These are phyloP conservation scores for Peronospora tabacina DNA, from an alignment of 352 stramenopile genomes.

Conservation along the genomic window DNA sequence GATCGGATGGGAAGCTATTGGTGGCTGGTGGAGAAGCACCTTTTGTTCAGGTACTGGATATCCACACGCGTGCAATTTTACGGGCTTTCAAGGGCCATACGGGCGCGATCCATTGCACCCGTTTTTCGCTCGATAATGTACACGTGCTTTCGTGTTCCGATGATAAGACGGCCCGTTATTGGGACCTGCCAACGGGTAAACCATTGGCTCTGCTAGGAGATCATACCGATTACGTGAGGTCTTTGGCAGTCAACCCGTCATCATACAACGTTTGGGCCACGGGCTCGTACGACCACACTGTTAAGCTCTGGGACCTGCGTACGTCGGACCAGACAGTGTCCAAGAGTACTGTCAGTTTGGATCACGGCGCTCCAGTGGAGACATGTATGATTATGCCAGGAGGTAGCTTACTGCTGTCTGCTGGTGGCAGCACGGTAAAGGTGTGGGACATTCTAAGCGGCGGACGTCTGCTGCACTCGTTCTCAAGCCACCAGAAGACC, in stretches of 20 bases:
- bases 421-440: constrained; percentile 86
- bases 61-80: constrained; percentile 74
- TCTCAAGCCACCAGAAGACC: constrained; percentile 91
- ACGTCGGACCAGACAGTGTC: constrained; percentile 56
- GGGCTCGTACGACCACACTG: constrained; percentile 89
- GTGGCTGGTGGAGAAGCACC: constrained; percentile 72
- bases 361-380: constrained; percentile 87
- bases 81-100: constrained; percentile 84
- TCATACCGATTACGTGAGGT: constrained; percentile 87
- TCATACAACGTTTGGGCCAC: constrained; percentile 81
- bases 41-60: constrained; percentile 82
- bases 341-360: constrained; percentile 47
- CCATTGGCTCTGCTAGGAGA: constrained; percentile 62
- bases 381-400: constrained; percentile 81
- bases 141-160: constrained; percentile 87
- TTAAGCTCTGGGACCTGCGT: constrained; percentile 89
- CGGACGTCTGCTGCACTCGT: constrained; percentile 78
- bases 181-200: constrained; percentile 83
- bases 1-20: constrained; percentile 83
- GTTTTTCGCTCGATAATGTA: constrained; percentile 77
- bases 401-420: constrained; percentile 74
- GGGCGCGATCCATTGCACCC: constrained; percentile 60
- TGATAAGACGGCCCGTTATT: constrained; percentile 85
- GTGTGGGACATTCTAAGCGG: constrained; percentile 90
- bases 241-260: constrained; percentile 55